Conservation (phyloP, 2,329 filamentous ascomycete genomes). For the Colletotrichum cereale region DNA sequence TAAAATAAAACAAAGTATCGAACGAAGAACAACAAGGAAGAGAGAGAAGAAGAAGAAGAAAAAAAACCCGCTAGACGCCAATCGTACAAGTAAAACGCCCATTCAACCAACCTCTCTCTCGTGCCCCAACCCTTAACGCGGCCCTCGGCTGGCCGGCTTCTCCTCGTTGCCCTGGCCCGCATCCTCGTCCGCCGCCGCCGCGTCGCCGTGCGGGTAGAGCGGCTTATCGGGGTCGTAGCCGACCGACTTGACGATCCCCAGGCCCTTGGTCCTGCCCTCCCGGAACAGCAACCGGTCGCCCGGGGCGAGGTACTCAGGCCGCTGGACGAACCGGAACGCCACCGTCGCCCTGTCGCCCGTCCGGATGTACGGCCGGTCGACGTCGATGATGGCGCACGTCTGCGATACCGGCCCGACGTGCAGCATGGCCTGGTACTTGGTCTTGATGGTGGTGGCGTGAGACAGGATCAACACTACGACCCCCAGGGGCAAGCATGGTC, state of each 20-base stretch:
- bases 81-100: background rate
- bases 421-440: constrained; percentile 97
- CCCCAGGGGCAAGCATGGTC: too few relatives aligned
- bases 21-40: background rate
- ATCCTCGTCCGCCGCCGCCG: background rate
- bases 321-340: constrained; percentile 93
- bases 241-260: constrained; percentile 92
- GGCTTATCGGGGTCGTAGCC: constrained; percentile 81
- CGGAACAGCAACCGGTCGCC: constrained; percentile 93
- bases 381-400: constrained; percentile 97
- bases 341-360: constrained; percentile 95
- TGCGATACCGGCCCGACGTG: constrained; percentile 96
- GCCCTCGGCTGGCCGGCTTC: constrained; percentile 20
- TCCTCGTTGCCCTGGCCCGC: constrained; percentile 8
- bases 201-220: constrained; percentile 45
- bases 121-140: constrained; percentile 35
- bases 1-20: background rate
- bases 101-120: background rate
- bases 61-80: constrained; percentile 13
- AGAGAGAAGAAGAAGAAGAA: too few relatives aligned
- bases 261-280: constrained; percentile 93
- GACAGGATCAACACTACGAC: constrained; percentile 95
- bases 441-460: constrained; percentile 97
- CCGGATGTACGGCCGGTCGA: constrained; percentile 94
- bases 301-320: constrained; percentile 90